Evolutionary conservation across 495 filamentous ascomycete species (phyloP).

Genomic region (Neurospora hispaniola): DNA sequence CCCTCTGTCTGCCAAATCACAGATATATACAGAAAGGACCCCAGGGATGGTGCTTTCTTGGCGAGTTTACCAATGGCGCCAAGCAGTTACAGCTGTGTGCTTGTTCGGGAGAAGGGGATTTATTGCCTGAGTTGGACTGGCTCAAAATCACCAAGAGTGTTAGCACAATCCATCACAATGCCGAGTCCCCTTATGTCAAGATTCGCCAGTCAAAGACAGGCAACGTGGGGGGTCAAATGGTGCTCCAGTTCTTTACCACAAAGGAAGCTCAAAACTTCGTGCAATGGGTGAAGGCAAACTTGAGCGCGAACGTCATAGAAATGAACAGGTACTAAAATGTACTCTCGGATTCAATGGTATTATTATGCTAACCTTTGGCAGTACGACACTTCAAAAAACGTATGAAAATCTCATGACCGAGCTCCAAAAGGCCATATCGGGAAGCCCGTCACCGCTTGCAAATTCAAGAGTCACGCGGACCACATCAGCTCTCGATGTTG

Average conservation of each 20-base stretch:
- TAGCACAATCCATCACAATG: neutral
- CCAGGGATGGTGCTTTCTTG: neutral
- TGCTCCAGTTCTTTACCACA: neutral
- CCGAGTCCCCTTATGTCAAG: neutral
- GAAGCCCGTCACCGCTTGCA: neutral
- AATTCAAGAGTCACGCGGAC: neutral
- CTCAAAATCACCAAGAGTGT: constrained; percentile 11
- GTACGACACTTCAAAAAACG: neutral
- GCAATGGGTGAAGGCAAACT: neutral
- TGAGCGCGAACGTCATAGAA: neutral
- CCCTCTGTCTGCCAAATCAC: constrained; percentile 9
- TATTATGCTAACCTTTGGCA: neutral
- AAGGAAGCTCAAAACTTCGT: neutral
- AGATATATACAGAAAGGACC: neutral
- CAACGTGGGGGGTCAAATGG: neutral
- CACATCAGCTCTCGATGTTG: neutral
- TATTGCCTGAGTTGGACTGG: constrained; percentile 7
- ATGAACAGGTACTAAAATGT: neutral
- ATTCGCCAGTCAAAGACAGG: neutral
- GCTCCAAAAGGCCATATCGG: neutral
- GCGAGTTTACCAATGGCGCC: neutral
- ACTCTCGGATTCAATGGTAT: neutral
- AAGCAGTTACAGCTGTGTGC: constrained; percentile 11
- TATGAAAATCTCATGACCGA: neutral
- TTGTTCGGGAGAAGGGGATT: neutral